Percentiles rank a stretch among this genome's conserved stretches.
phyloP scores from a whole-genome alignment of 441 rosid species.

The Syzygium malaccense region DNA sequence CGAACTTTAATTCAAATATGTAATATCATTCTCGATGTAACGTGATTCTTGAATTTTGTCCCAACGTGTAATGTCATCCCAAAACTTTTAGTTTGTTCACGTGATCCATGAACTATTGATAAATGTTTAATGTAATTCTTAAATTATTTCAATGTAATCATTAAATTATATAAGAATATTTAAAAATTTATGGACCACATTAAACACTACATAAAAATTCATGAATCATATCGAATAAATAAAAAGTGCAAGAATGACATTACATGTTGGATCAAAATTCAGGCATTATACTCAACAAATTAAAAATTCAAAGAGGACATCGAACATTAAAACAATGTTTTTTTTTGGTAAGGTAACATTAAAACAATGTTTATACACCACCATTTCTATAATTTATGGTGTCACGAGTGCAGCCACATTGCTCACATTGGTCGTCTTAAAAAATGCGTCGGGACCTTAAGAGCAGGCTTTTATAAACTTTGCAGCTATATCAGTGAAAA shows the following conservation, averaged over 20 bases:
- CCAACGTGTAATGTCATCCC: accelerated
- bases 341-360: too few relatives aligned
- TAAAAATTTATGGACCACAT: neutral
- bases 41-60: too few relatives aligned
- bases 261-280: neutral
- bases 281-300: too few relatives aligned
- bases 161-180: neutral
- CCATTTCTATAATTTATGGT: neutral
- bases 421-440: neutral
- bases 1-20: accelerated
- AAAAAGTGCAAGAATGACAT: accelerated
- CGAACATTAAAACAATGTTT: too few relatives aligned
- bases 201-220: too few relatives aligned
- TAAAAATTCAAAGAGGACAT: too few relatives aligned
- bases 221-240: too few relatives aligned
- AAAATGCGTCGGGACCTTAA: neutral
- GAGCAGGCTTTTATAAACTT: neutral
- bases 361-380: too few relatives aligned
- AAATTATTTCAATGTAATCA: too few relatives aligned
- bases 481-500: neutral
- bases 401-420: neutral
- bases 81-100: neutral
- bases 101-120: neutral
- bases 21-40: accelerated
- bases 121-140: accelerated